Conservation (phyloP, 2,329 filamentous ascomycete genomes). For the Colletotrichum shisoi region DNA sequence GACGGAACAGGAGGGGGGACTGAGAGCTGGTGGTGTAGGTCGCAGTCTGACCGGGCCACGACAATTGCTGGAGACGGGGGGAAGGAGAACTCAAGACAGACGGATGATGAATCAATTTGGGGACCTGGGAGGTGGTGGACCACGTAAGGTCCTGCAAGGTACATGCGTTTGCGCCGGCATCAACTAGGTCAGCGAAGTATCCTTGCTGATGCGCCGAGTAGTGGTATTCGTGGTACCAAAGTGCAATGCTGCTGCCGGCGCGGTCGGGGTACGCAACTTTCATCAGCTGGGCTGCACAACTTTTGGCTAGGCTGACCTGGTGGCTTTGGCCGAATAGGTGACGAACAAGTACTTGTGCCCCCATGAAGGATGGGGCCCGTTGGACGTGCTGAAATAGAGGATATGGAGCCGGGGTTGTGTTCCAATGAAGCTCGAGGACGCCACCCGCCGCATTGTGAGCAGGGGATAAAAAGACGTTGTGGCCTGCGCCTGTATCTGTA, state of each 20-base stretch:
- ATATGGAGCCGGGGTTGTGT: slow-evolving; percentile 9
- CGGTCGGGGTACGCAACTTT: slow-evolving; percentile 4
- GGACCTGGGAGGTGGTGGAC: slow-evolving; percentile 28
- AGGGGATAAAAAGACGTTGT: neutral
- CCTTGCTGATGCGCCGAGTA: neutral
- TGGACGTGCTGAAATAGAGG: slow-evolving; percentile 27
- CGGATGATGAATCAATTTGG: slow-evolving; percentile 38
- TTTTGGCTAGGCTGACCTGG: slow-evolving; percentile 16
- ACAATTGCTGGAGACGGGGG: slow-evolving; percentile 28
- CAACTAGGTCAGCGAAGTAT: neutral
- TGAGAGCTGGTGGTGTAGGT: slow-evolving; percentile 25
- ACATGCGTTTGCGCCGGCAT: neutral
- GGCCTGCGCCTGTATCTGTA: neutral
- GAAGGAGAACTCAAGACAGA: slow-evolving; percentile 20
- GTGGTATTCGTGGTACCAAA: neutral
- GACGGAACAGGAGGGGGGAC: neutral
- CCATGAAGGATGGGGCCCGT: slow-evolving; percentile 10
- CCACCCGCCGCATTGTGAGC: neutral
- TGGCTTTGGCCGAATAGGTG: neutral
- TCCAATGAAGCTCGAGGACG: slow-evolving; percentile 23
- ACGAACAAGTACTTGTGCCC: slow-evolving; percentile 17
- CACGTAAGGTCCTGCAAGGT: neutral
- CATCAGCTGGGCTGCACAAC: slow-evolving; percentile 21
- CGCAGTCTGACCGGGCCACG: slow-evolving; percentile 19
- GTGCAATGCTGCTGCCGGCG: slow-evolving; percentile 1